Conservation (phyloP, 2,329 filamentous ascomycete species). For the Ophiobolus disseminans region DNA sequence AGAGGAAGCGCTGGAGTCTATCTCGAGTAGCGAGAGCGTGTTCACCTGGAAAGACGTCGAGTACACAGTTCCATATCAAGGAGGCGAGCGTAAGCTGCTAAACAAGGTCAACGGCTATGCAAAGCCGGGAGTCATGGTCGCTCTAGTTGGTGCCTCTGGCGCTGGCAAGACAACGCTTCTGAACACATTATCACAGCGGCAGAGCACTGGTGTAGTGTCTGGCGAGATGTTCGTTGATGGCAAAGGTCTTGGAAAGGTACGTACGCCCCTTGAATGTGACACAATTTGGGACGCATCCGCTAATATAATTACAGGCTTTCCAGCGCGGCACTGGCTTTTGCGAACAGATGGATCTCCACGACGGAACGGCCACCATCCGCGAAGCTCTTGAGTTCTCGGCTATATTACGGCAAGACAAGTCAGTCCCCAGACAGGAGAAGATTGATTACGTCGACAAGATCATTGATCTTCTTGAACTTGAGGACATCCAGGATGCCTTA, state of each 20-base stretch:
- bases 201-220: constrained; percentile 68
- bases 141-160: constrained; percentile 80
- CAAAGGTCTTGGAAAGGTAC: constrained; percentile 58
- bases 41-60: constrained; percentile 54
- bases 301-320: constrained; percentile 56
- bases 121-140: constrained; percentile 80
- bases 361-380: constrained; percentile 70
- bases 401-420: constrained; percentile 66
- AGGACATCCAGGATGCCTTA: constrained; percentile 71
- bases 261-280: not conserved
- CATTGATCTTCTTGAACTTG: constrained; percentile 69
- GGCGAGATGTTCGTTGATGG: constrained; percentile 78
- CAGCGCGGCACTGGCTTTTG: constrained; percentile 75
- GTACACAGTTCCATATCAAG: constrained; percentile 75
- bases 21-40: constrained; percentile 47
- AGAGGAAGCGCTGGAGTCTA: constrained; percentile 43
- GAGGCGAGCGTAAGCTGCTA: constrained; percentile 67
- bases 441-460: constrained; percentile 71
- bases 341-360: constrained; percentile 75
- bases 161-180: constrained; percentile 86
- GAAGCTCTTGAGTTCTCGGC: constrained; percentile 75
- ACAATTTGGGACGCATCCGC: not conserved
- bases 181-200: constrained; percentile 77
- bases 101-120: constrained; percentile 78
- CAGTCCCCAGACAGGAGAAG: constrained; percentile 65